Percentiles rank a stretch among this genome's conserved stretches.
These are phyloP conservation scores for Cupressus sempervirens DNA, from an alignment of 75 land plant species.

Conservation along the genomic window DNA sequence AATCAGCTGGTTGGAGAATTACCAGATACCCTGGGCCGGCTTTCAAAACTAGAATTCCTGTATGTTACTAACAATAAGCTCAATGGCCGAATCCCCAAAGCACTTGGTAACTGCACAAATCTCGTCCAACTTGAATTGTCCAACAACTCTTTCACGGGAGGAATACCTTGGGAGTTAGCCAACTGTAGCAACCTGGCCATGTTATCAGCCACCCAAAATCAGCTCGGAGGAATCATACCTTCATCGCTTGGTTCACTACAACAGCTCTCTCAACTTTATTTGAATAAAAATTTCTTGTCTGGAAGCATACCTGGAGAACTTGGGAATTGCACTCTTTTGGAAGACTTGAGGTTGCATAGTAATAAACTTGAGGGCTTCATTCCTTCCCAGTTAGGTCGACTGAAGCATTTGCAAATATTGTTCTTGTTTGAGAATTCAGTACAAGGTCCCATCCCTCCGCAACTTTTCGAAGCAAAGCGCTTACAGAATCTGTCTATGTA, in stretches of 20 bases:
- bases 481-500: slow-evolving; percentile 36
- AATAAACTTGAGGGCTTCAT: slow-evolving; percentile 56
- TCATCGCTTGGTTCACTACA: slow-evolving; percentile 49
- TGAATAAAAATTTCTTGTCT: slow-evolving; percentile 47
- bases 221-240: slow-evolving; percentile 51
- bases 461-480: slow-evolving; percentile 30
- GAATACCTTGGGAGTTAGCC: slow-evolving; percentile 45
- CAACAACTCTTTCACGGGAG: slow-evolving; percentile 39
- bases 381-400: slow-evolving; percentile 39
- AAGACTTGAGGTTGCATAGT: slow-evolving; percentile 17
- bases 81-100: slow-evolving; percentile 25
- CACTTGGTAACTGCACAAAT: slow-evolving; percentile 23
- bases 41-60: slow-evolving; percentile 24
- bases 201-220: slow-evolving; percentile 31
- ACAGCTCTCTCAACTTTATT: slow-evolving; percentile 30
- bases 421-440: slow-evolving; percentile 37
- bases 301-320: slow-evolving; percentile 60
- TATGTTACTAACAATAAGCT: slow-evolving; percentile 33
- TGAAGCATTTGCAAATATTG: slow-evolving; percentile 25
- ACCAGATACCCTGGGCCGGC: slow-evolving; percentile 31
- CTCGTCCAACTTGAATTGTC: slow-evolving; percentile 28
- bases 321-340: slow-evolving; percentile 39
- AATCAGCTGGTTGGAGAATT: slow-evolving; percentile 38
- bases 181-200: slow-evolving; percentile 41
- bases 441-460: slow-evolving; percentile 43